Conservation (phyloP, 208 protist genomes). For the Perkinsela sp. region DNA sequence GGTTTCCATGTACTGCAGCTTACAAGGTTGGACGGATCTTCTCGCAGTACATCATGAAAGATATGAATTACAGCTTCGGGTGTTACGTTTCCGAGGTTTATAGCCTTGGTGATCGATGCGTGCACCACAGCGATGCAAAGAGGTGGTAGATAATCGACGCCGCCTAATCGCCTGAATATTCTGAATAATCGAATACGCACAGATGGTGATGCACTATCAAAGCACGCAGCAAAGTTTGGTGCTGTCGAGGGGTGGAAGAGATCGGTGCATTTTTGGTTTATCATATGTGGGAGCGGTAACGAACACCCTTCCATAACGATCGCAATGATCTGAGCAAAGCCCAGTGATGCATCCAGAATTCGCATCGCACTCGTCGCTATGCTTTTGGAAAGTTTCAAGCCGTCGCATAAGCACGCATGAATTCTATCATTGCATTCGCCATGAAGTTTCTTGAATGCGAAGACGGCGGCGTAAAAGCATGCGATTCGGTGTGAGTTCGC, state of each 20-base stretch:
- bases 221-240: not conserved
- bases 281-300: not conserved
- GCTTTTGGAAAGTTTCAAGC: slow-evolving; percentile 1
- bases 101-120: not conserved
- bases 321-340: not conserved
- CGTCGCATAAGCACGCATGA: not conserved
- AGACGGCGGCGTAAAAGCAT: not conserved
- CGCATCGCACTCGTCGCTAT: not conserved
- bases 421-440: not conserved
- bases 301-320: not conserved
- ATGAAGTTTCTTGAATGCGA: not conserved
- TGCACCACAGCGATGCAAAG: not conserved
- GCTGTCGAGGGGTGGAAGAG: not conserved
- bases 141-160: not conserved
- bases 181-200: not conserved
- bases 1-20: not conserved
- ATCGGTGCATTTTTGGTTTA: not conserved
- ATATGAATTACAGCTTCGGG: not conserved
- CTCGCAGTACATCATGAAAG: not conserved
- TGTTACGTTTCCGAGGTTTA: not conserved
- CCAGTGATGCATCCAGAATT: not conserved
- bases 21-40: not conserved
- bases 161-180: not conserved
- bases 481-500: not conserved
- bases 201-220: not conserved